phyloP scores from a whole-genome alignment of 805 yeast species.

The Zygosaccharomyces kombuchaensis region DNA sequence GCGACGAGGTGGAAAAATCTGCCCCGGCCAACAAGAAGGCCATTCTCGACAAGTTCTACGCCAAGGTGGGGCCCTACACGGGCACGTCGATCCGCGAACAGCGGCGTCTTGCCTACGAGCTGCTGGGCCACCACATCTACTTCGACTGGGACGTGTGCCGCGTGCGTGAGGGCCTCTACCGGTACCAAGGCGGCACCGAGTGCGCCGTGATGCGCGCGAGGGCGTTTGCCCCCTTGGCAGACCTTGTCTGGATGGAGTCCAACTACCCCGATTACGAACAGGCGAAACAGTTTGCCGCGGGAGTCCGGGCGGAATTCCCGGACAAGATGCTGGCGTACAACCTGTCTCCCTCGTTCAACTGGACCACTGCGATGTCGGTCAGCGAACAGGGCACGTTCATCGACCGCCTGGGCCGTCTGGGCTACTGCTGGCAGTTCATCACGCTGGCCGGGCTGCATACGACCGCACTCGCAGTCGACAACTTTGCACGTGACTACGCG shows the following conservation, averaged over 20 bases:
- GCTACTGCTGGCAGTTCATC: constrained; percentile 96
- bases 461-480: constrained; percentile 85
- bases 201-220: constrained; percentile 97
- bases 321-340: constrained; percentile 95
- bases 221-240: constrained; percentile 92
- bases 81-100: constrained; percentile 78
- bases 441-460: constrained; percentile 97
- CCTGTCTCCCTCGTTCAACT: constrained; percentile 95
- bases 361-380: constrained; percentile 90
- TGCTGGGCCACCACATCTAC: constrained; percentile 76
- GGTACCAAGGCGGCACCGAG: constrained; percentile 93
- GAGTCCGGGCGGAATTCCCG: constrained; percentile 77
- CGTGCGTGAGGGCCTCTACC: constrained; percentile 94
- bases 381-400: constrained; percentile 89
- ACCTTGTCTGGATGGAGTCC: constrained; percentile 97
- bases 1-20: constrained; percentile 69
- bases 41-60: constrained; percentile 60
- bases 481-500: constrained; percentile 73
- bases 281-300: constrained; percentile 91
- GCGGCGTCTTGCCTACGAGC: constrained; percentile 63
- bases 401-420: constrained; percentile 76
- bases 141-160: constrained; percentile 95
- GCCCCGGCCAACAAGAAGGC: constrained; percentile 49
- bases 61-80: constrained; percentile 69
- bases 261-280: constrained; percentile 90